Percentiles rank a stretch among this genome's conserved stretches.
Conservation (phyloP, 2,329 filamentous ascomycete genomes). For the Aspergillus unguis region DNA sequence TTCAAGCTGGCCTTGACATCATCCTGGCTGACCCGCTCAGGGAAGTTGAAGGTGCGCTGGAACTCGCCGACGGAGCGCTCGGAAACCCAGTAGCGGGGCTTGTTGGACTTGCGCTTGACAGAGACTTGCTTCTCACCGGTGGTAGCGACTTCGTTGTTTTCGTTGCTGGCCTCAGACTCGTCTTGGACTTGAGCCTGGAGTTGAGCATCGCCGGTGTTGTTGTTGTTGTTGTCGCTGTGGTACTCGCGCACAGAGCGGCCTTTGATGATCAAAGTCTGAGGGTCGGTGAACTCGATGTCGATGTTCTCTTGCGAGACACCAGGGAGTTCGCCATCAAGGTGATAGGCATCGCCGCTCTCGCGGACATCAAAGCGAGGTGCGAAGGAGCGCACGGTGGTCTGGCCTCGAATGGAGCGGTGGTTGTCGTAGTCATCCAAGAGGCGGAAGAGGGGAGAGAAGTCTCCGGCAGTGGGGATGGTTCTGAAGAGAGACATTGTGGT, state of each 20-base stretch:
- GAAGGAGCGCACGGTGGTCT: constrained; percentile 30
- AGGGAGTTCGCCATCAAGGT: constrained; percentile 49
- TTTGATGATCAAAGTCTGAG: constrained; percentile 47
- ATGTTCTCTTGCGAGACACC: constrained; percentile 48
- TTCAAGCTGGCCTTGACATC: constrained; percentile 59
- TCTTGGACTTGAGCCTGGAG: constrained; percentile 9
- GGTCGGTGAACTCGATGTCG: constrained; percentile 48
- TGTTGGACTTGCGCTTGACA: constrained; percentile 16
- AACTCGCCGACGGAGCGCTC: constrained; percentile 61
- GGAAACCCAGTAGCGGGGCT: constrained; percentile 56
- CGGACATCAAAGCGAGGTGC: constrained; percentile 48
- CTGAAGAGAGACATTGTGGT: constrained; percentile 37
- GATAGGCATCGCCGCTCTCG: constrained; percentile 44
- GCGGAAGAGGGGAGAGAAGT: constrained; percentile 45
- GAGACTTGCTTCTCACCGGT: constrained; percentile 21
- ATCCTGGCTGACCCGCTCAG: constrained; percentile 56
- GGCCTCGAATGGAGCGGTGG: constrained; percentile 30
- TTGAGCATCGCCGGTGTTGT: neutral
- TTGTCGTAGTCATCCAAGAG: constrained; percentile 45
- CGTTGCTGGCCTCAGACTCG: constrained; percentile 22
- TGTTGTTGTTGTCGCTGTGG: constrained; percentile 27
- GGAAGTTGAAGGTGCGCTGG: constrained; percentile 58
- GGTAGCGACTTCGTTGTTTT: constrained; percentile 28
- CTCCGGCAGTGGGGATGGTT: constrained; percentile 28
- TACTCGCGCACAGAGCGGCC: constrained; percentile 42